Conservation (phyloP, 2,329 filamentous ascomycete genomes). For the Calonectria hawksworthii region DNA sequence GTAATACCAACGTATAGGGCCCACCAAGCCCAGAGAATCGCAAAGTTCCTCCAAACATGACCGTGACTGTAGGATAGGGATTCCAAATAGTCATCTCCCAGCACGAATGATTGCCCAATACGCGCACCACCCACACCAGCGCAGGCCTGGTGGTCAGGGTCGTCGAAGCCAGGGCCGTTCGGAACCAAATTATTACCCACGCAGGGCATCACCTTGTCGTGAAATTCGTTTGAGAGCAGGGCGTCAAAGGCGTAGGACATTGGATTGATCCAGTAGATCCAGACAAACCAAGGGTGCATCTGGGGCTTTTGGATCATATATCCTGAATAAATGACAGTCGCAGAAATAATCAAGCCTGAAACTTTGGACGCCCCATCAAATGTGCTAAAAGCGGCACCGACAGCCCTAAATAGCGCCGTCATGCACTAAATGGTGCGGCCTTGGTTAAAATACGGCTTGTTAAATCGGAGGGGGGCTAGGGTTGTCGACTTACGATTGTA, state of each 20-base stretch:
- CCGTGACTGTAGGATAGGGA: constrained; percentile 66
- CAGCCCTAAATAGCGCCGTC: constrained; percentile 69
- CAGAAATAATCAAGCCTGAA: constrained; percentile 64
- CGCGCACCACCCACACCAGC: constrained; percentile 70
- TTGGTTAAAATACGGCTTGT: constrained; percentile 11
- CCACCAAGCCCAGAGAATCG: constrained; percentile 75
- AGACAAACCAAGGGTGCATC: constrained; percentile 75
- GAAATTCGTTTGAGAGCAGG: constrained; percentile 79
- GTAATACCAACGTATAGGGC: constrained; percentile 70
- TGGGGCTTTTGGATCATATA: constrained; percentile 73
- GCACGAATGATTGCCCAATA: constrained; percentile 53
- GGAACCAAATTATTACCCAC: constrained; percentile 65
- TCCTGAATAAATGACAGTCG: constrained; percentile 72
- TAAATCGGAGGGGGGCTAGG: background rate
- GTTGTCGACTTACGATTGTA: constrained; percentile 59
- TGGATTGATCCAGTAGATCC: constrained; percentile 76
- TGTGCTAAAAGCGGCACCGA: constrained; percentile 68
- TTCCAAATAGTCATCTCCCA: constrained; percentile 70
- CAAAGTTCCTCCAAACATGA: constrained; percentile 73
- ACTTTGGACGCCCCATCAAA: constrained; percentile 73
- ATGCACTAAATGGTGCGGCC: constrained; percentile 55
- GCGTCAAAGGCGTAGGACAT: constrained; percentile 79
- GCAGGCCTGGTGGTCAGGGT: constrained; percentile 63
- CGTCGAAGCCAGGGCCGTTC: constrained; percentile 61
- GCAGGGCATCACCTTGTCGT: constrained; percentile 67